These are phyloP conservation scores for Hypoxylon sp. DNA, from an alignment of 2,329 filamentous ascomycete genomes.

Conservation along the genomic window DNA sequence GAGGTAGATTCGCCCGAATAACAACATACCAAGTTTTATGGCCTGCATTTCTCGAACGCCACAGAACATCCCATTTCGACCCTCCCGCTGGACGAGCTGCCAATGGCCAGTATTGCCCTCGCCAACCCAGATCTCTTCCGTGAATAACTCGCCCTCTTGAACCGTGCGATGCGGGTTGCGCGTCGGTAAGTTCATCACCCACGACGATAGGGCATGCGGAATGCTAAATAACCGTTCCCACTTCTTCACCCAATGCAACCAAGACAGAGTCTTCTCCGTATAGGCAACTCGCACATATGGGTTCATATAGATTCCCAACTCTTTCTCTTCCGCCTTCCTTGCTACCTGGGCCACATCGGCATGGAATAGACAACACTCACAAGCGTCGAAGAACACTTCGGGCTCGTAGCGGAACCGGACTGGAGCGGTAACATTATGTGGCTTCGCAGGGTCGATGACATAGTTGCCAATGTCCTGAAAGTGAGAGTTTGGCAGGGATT, in stretches of 20 bases:
- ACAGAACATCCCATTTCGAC: constrained; percentile 68
- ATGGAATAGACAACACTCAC: constrained; percentile 73
- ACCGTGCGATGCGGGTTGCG: constrained; percentile 73
- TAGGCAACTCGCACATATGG: constrained; percentile 81
- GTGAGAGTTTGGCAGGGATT: constrained; percentile 50
- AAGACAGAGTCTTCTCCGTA: constrained; percentile 66
- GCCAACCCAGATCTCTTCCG: constrained; percentile 65
- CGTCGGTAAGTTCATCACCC: constrained; percentile 67
- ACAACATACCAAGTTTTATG: constrained; percentile 46
- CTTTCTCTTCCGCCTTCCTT: constrained; percentile 54
- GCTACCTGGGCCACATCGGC: constrained; percentile 60
- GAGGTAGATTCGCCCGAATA: neutral
- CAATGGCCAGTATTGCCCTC: constrained; percentile 54
- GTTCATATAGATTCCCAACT: constrained; percentile 78
- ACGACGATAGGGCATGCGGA: constrained; percentile 70
- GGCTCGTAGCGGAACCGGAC: constrained; percentile 69
- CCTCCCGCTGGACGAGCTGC: constrained; percentile 59
- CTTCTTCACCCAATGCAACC: constrained; percentile 70
- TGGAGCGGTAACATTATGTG: constrained; percentile 54
- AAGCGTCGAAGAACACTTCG: constrained; percentile 73
- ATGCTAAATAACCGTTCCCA: constrained; percentile 75
- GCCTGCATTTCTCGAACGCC: constrained; percentile 65
- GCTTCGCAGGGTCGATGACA: constrained; percentile 54
- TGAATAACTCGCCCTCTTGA: constrained; percentile 66
- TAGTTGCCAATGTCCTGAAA: constrained; percentile 54